A percentile compares a stretch with the other conserved stretches of the same genome.
These are phyloP conservation scores for Nicotiana undulata DNA, from an alignment of 257 asterid species.

Conservation along the genomic window DNA sequence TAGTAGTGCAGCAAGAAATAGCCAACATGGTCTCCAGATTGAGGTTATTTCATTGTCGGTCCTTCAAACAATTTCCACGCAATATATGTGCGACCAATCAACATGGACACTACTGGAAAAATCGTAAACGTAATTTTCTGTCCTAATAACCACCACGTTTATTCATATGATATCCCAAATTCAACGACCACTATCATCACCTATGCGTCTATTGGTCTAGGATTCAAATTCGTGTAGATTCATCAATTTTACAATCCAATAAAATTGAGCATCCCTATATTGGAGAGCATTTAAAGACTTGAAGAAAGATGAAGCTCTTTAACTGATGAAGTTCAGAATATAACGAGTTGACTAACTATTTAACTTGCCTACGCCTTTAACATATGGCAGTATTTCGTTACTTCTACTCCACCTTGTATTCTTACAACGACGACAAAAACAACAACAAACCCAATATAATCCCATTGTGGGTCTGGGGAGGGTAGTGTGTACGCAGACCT, in stretches of 20 bases:
- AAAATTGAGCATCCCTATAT: not conserved
- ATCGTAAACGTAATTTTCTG: not conserved
- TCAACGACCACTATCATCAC: not conserved
- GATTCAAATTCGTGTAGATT: not conserved
- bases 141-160: not conserved
- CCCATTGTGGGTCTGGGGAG: no score
- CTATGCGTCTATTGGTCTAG: not conserved
- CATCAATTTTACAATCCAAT: not conserved
- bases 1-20: not conserved
- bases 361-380: not conserved
- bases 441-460: no score
- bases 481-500: no score
- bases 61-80: not conserved
- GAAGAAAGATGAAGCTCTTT: not conserved
- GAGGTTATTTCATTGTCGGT: no score
- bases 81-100: no score
- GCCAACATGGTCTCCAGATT: not conserved
- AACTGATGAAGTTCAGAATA: not conserved
- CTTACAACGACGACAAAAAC: not conserved
- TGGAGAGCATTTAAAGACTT: not conserved
- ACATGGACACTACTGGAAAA: not conserved
- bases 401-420: not conserved
- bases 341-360: not conserved
- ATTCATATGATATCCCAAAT: not conserved
- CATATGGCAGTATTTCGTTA: not conserved